Conservation (phyloP, 148 eudicot genomes). For the Spergularia marina region DNA sequence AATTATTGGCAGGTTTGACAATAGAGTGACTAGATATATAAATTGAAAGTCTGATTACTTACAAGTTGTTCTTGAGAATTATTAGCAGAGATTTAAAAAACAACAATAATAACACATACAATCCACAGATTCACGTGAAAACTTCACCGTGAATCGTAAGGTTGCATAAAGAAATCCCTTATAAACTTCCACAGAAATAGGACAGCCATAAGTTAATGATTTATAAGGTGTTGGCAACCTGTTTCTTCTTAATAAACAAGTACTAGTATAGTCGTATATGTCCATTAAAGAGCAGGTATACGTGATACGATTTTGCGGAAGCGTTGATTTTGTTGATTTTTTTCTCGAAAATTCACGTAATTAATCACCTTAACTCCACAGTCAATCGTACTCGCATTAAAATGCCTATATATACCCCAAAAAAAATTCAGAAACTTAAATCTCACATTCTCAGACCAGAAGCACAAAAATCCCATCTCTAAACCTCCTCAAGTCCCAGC, state of each 20-base stretch:
- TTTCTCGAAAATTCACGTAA: too few relatives aligned
- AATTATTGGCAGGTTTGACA: too few relatives aligned
- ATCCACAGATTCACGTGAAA: conserved; percentile 32
- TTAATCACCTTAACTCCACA: too few relatives aligned
- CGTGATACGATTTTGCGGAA: not conserved
- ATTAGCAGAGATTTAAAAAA: not conserved
- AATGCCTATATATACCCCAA: conserved; percentile 21
- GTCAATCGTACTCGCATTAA: too few relatives aligned
- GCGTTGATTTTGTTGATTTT: too few relatives aligned
- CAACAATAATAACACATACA: not conserved
- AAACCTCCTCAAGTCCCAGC: not conserved
- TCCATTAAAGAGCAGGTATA: conserved; percentile 15
- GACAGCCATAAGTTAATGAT: conserved; percentile 9
- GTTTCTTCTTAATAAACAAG: not conserved
- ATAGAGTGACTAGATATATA: too few relatives aligned
- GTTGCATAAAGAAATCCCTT: conserved; percentile 25
- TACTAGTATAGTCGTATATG: not conserved
- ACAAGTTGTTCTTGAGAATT: too few relatives aligned
- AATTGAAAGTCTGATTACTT: too few relatives aligned
- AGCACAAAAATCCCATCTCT: not conserved
- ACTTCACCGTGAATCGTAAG: conserved; percentile 17
- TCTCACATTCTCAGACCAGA: conserved; percentile 21
- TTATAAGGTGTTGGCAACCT: conserved; percentile 12
- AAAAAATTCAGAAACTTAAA: conserved; percentile 14
- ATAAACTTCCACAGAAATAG: conserved; percentile 26